phyloP scores from a whole-genome alignment of 2,329 filamentous ascomycete species.

The Phyllosticta capitalensis region DNA sequence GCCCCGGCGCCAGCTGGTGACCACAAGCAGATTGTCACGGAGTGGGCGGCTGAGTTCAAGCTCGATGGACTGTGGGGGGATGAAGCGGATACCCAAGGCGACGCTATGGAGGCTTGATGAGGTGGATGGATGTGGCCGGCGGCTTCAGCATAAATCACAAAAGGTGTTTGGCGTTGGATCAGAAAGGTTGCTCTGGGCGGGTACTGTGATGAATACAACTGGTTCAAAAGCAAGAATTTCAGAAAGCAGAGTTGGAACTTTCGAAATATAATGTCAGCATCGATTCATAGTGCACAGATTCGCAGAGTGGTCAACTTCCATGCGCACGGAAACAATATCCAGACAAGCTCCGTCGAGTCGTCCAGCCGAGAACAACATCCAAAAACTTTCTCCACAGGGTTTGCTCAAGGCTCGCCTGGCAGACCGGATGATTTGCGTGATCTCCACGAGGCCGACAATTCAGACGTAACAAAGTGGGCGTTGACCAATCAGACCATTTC shows the following conservation, averaged over 20 bases:
- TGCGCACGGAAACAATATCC: too few species aligned
- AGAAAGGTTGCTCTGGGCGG: not conserved
- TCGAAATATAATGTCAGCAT: too few species aligned
- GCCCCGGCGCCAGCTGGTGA: slow-evolving; percentile 43
- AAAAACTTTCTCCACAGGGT: not conserved
- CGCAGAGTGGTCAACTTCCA: too few species aligned
- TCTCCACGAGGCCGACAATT: not conserved
- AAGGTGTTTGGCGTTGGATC: slow-evolving; percentile 7
- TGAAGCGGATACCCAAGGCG: slow-evolving; percentile 33
- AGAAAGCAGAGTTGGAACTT: too few species aligned
- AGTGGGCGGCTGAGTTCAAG: slow-evolving; percentile 93
- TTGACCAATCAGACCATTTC: not conserved
- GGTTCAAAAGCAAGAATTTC: not conserved
- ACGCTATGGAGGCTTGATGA: slow-evolving; percentile 26
- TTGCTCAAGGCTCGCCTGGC: not conserved
- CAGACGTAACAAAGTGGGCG: not conserved
- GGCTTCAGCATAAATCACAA: slow-evolving; percentile 1
- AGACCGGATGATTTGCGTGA: not conserved
- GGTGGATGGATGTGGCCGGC: not conserved
- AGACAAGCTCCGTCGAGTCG: too few species aligned
- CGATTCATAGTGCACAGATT: too few species aligned
- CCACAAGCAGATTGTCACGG: slow-evolving; percentile 74
- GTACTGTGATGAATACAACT: not conserved
- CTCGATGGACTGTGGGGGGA: slow-evolving; percentile 87
- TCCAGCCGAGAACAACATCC: too few species aligned